phyloP scores from a whole-genome alignment of 1,284 basidiomycete species.

The Puccinia coronata region DNA sequence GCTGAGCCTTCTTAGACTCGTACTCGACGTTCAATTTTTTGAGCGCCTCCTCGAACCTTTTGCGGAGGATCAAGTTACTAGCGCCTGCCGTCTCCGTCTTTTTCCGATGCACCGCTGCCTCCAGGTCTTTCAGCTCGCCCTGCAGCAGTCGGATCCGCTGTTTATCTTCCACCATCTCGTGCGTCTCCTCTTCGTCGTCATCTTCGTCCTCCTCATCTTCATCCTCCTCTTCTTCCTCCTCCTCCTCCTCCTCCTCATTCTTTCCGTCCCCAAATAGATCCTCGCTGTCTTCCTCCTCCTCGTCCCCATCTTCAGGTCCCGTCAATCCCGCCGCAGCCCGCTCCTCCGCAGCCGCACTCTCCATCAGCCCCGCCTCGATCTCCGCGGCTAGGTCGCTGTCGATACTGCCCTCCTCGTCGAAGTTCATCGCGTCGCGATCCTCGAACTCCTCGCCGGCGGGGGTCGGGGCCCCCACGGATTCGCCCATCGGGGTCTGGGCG shows the following conservation, averaged over 20 bases:
- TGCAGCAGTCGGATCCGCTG: constrained; percentile 64
- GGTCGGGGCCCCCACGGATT: constrained; percentile 46
- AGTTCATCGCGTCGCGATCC: constrained; percentile 54
- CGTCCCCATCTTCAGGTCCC: constrained; percentile 51
- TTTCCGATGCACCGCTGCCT: constrained; percentile 83
- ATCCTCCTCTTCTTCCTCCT: constrained; percentile 53
- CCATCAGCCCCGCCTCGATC: constrained; percentile 54
- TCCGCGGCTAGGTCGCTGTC: constrained; percentile 56
- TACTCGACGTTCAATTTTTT: constrained; percentile 38
- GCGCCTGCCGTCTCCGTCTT: constrained; percentile 79
- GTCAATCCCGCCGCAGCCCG: constrained; percentile 48
- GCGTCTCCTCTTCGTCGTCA: constrained; percentile 44
- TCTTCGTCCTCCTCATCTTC: constrained; percentile 51
- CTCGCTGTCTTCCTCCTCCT: constrained; percentile 54
- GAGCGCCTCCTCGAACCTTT: constrained; percentile 44
- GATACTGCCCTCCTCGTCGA: constrained; percentile 66
- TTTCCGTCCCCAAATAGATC: constrained; percentile 55
- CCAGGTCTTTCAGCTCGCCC: constrained; percentile 85
- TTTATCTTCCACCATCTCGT: constrained; percentile 39
- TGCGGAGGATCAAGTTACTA: constrained; percentile 69
- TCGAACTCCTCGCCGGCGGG: constrained; percentile 47
- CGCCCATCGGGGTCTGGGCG: constrained; percentile 56
- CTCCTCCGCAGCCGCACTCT: constrained; percentile 48
- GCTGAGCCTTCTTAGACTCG: constrained; percentile 43
- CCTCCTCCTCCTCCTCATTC: constrained; percentile 33